phyloP scores from a whole-genome alignment of 2,329 filamentous ascomycete genomes.

The Colletotrichum sp. region DNA sequence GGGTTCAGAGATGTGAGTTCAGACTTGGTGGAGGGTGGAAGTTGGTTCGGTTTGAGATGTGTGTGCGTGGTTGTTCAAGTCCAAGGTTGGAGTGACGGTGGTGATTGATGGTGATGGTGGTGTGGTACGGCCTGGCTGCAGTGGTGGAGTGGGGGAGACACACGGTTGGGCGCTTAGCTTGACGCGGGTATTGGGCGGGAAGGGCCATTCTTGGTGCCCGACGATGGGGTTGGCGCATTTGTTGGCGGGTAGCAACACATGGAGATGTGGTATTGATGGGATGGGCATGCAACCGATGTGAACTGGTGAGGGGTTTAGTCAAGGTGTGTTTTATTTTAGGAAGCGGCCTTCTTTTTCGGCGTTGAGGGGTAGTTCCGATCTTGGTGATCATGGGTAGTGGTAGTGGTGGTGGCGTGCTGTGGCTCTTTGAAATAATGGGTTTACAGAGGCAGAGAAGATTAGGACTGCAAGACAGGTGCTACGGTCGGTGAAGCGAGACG shows the following conservation, averaged over 20 bases:
- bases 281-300: background rate
- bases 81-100: background rate
- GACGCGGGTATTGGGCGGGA: slow-evolving; percentile 9
- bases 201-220: slow-evolving; percentile 2
- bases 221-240: background rate
- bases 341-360: background rate
- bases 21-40: background rate
- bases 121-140: background rate
- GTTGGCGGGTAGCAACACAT: slow-evolving; percentile 3
- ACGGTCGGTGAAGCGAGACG: background rate
- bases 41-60: background rate
- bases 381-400: background rate
- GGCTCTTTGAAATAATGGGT: background rate
- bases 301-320: background rate
- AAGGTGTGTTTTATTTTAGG: background rate
- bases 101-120: background rate
- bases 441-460: background rate
- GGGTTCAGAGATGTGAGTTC: background rate
- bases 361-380: background rate
- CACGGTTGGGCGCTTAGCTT: background rate
- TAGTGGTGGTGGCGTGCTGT: background rate
- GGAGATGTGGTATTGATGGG: background rate
- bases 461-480: background rate
- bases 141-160: background rate
- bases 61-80: background rate